Percentiles rank a stretch among this genome's conserved stretches.
Evolutionary conservation across 306 rosid species (phyloP).

Genomic region (Inga laurina): DNA sequence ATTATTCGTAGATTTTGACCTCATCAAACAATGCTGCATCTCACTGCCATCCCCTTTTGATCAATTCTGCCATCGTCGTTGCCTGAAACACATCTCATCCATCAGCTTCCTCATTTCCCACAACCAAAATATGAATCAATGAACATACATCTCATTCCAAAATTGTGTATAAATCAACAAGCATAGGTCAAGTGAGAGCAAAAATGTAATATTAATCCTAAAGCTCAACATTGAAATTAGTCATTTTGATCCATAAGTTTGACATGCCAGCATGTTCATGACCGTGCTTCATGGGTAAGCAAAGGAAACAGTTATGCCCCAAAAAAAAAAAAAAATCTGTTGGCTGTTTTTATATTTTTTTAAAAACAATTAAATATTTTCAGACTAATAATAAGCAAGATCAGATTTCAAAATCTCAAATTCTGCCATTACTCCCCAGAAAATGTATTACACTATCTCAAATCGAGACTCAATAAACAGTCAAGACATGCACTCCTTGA

Average conservation of each 20-base stretch:
- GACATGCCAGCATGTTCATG: not conserved
- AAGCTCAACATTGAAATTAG: conserved; percentile 9
- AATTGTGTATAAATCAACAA: not conserved
- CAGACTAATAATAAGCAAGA: not conserved
- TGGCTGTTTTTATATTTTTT: not conserved
- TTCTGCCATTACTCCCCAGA: not conserved
- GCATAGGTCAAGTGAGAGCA: not conserved
- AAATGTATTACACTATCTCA: not conserved
- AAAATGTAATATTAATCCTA: not conserved
- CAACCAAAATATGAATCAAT: not conserved
- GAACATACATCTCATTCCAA: not conserved
- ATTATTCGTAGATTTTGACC: conserved; percentile 25
- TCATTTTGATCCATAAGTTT: not conserved
- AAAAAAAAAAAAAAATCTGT: not conserved
- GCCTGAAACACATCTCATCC: conserved; percentile 41
- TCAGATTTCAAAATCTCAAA: not conserved
- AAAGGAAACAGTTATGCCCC: not conserved
- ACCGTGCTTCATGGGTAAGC: not conserved
- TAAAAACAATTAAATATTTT: not conserved
- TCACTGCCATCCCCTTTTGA: conserved; percentile 67
- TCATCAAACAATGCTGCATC: conserved; percentile 57
- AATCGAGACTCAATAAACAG: not conserved
- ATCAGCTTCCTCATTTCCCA: conserved; percentile 2
- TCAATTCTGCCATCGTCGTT: conserved; percentile 65
- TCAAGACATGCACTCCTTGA: not conserved